Conservation (phyloP, 306 rosid species). For the Gastrolobium bilobum region DNA sequence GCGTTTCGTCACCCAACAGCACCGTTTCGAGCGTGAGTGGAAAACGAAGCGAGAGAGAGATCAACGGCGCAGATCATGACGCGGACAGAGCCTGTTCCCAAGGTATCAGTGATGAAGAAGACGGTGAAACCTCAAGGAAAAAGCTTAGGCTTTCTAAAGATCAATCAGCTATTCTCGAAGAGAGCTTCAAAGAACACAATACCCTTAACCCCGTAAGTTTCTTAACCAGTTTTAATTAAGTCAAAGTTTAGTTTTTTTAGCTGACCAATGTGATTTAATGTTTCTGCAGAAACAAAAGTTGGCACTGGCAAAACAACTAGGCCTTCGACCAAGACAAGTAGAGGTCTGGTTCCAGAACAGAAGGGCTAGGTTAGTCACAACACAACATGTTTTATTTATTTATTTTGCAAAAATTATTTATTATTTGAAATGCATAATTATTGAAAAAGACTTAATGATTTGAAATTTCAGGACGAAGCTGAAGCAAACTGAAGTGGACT, state of each 20-base stretch:
- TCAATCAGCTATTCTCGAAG: constrained; percentile 89
- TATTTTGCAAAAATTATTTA: too few species aligned
- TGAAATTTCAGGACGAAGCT: constrained; percentile 71
- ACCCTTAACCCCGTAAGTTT: constrained; percentile 91
- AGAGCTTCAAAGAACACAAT: constrained; percentile 91
- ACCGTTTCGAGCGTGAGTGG: constrained; percentile 94
- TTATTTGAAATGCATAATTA: too few species aligned
- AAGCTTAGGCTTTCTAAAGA: constrained; percentile 92
- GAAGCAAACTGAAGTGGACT: constrained; percentile 97
- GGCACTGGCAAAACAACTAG: constrained; percentile 87
- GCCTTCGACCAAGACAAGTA: constrained; percentile 88
- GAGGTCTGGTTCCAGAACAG: constrained; percentile 99
- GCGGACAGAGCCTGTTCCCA: constrained; percentile 68
- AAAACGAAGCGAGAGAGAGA: constrained; percentile 80
- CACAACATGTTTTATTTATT: neutral
- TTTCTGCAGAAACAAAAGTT: constrained; percentile 79
- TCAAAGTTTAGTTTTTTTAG: neutral
- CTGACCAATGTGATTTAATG: neutral
- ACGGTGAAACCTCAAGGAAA: constrained; percentile 81
- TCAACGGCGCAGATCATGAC: constrained; percentile 71
- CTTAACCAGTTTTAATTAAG: neutral
- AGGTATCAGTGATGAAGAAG: constrained; percentile 88
- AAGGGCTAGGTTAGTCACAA: constrained; percentile 80
- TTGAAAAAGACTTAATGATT: too few species aligned
- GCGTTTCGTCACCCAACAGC: constrained; percentile 92